Evolutionary conservation across 1,284 basidiomycete genomes (phyloP), one percentile per base, ranked within the genome.

Genomic region (Phylloporus sp.): DNA sequence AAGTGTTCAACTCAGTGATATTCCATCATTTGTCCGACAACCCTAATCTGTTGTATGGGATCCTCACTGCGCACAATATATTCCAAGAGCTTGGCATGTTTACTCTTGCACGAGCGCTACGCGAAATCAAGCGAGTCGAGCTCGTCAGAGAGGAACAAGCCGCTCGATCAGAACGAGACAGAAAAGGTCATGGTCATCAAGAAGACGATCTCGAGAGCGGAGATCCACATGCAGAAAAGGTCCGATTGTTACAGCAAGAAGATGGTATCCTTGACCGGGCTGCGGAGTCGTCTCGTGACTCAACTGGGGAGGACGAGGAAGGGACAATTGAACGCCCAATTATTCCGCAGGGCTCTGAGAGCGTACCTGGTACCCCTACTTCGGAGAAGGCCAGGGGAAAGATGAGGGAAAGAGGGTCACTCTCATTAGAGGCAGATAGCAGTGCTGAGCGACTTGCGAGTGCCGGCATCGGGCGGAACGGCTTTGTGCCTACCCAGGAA

Each of bases 401-500:
- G 82, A 93, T 95, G 91, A 88, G 88, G 69, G 90, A 87, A 68
- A 84, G 89, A 39, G 82, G 88, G 35, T 90, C 91, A 11, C 75
- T 85, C 63, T 92, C 91, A 6, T 71, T 86, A 53, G 92, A 94
- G 66, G 84, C 84, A 58, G 85, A 83, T 71, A 78, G 82, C 49
- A 88, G 88, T 69, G 80, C 91, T 60, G 91, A 94, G 72, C 85
- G 87, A 61, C 80, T 90, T 37, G 89, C 91, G 20, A 84, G 87
- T 37, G 84, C 85, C 12, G 90, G 89, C 11, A 86, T 95, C 27
- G 94, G 94, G 27, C 85, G 93, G 69, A 96, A 94, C 77, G 94
- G 95, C 2, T 98, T 97, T 80, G 85, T 96, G 6, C 95, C 96
- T 11, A 97, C 95, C 3, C 94, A 97, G 77, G 94, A 95, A 87